Evolutionary conservation across 192 early-diverging fungal species (phyloP).

Genomic region (Backusella tuberculispora): DNA sequence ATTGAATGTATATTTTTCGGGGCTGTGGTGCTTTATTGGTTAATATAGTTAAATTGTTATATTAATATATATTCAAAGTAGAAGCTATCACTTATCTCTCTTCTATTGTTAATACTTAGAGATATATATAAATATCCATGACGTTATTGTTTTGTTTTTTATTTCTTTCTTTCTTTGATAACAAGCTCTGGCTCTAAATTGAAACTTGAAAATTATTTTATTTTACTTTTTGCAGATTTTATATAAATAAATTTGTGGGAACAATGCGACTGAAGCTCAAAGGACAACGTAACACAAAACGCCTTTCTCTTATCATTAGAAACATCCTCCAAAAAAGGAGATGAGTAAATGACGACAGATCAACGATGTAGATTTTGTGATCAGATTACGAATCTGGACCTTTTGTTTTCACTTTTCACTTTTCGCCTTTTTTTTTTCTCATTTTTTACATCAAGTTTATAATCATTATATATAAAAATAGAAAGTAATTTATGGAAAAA

Average conservation of each 20-base stretch:
- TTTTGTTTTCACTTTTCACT: background rate
- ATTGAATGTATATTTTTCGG: too few species aligned
- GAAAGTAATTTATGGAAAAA: too few species aligned
- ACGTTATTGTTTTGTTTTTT: too few species aligned
- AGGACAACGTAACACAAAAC: background rate
- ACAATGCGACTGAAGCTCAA: background rate
- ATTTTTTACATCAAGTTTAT: background rate
- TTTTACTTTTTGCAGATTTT: background rate
- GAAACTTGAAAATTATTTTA: background rate
- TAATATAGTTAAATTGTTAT: too few species aligned
- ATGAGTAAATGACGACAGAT: constrained; percentile 10
- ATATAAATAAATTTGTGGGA: constrained; percentile 10
- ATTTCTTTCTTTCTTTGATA: too few species aligned
- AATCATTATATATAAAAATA: background rate
- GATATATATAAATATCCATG: too few species aligned
- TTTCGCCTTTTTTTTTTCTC: background rate
- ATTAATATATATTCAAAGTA: too few species aligned
- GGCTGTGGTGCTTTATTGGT: too few species aligned
- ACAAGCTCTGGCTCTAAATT: background rate
- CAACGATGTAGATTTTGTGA: background rate
- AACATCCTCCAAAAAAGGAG: constrained; percentile 5
- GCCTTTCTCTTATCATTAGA: constrained; percentile 4
- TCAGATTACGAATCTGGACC: background rate
- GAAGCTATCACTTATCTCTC: too few species aligned
- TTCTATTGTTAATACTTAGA: too few species aligned